Base-by-base conservation (phyloP, 2,329 filamentous ascomycete genomes). In the Talaromyces atroroseus region DNA sequence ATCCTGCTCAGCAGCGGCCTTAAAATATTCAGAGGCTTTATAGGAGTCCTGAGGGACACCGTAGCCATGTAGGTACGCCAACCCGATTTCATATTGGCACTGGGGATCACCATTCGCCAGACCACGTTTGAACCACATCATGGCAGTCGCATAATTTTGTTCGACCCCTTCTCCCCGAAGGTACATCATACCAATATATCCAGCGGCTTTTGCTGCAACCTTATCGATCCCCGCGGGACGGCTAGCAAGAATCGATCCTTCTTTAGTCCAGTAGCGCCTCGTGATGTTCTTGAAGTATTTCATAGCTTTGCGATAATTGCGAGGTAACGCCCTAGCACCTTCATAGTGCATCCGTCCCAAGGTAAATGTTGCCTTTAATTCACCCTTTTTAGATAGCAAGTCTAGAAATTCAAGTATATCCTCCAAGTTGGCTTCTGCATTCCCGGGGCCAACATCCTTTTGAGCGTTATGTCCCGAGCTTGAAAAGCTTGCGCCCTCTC, bases 371-470 rank as follows among this genome's bases (percentile, higher is more conserved):
- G 92, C 90, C 68, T 89, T 91, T 56, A 90, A 83, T 66, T 96
- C 90, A 11, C 92, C 91, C 69, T 95, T 95, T 59, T 92, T 85
- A 5, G 90, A 90, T 80, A 95, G 87, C 44, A 96, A 80, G 65
- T 96, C 90, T 62, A 96, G 78, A 64, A 96, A 99, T 69, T 99
- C 94, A 58, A 99, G 84, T 16, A 97, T 88, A 71, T 99, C 92
- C 64, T 95, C 91, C 58, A 96, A 83, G 16, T 90, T 89, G 1
- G 91, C 90, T 65, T 95, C 88, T 1, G 88, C 84, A 67, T 94
- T 89, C 2, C 90, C 89, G 61, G 88, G 86, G 1, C 86, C 81
- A 56, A 85, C 84, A 20, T 85, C 83, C 60, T 86, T 85, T 65
- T 87, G 82, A 3, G 91, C 90, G 68, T 95, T 92, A 56, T 83